Evolutionary conservation across 2,329 filamentous ascomycete species (phyloP).

Genomic region (Dissoconium aciculare): DNA sequence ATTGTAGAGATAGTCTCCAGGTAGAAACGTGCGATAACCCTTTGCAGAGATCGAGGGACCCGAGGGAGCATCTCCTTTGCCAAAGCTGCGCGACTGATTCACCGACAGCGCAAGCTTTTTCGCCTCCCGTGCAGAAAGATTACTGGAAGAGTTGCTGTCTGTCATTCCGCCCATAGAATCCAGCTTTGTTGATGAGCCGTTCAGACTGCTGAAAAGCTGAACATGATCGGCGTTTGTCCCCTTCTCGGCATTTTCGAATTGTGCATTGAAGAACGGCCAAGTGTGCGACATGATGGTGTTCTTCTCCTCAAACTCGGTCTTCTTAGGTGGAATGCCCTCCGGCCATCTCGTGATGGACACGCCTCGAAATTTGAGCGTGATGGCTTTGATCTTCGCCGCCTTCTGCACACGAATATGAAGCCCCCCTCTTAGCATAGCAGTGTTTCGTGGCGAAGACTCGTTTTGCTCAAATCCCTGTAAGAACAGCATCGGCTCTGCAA

Average conservation of each 20-base stretch:
- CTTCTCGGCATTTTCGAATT: conserved; percentile 43
- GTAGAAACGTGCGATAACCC: conserved; percentile 73
- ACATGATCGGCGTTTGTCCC: conserved; percentile 50
- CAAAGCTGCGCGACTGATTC: conserved; percentile 73
- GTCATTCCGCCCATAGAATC: conserved; percentile 19
- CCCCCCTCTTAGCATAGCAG: conserved; percentile 72
- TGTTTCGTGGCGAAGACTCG: conserved; percentile 47
- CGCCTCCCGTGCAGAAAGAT: conserved; percentile 34
- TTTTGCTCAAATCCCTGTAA: conserved; percentile 65
- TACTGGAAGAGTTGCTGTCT: conserved; percentile 29
- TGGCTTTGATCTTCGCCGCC: conserved; percentile 79
- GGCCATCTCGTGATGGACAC: conserved; percentile 89
- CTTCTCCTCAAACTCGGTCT: conserved; percentile 68
- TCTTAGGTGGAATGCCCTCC: conserved; percentile 78
- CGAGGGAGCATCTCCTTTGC: conserved; percentile 54
- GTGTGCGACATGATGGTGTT: conserved; percentile 78
- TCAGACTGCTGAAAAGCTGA: conserved; percentile 36
- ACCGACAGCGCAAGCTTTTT: conserved; percentile 64
- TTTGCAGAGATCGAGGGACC: conserved; percentile 50
- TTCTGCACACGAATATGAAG: conserved; percentile 73
- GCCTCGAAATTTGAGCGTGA: conserved; percentile 74
- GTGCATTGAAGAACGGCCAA: conserved; percentile 82
- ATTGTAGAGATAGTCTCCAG: conserved; percentile 57
- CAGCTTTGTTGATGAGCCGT: conserved; percentile 21
- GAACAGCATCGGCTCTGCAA: conserved; percentile 70